A percentile compares a stretch with the other conserved stretches of the same genome.
These are phyloP conservation scores for Ulvella scutata DNA, from an alignment of 139 green algal genomes.

Conservation along the genomic window DNA sequence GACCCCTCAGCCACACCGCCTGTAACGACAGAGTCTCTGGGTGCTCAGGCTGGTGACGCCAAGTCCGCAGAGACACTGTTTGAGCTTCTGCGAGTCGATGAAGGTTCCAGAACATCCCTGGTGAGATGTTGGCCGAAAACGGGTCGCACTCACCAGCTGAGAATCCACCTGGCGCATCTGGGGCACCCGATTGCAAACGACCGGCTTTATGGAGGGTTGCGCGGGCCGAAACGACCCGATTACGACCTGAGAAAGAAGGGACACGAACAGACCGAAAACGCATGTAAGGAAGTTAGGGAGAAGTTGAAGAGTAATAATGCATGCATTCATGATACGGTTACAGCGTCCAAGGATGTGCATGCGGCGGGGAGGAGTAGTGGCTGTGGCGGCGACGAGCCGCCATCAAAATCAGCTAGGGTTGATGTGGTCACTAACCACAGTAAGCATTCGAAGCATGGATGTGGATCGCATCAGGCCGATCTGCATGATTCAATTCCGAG, in stretches of 20 bases:
- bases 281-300: not conserved
- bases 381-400: too few species aligned
- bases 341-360: not conserved
- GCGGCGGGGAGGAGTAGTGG: not conserved
- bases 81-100: not conserved
- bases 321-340: not conserved
- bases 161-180: conserved; percentile 48
- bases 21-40: not conserved
- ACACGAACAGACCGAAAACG: not conserved
- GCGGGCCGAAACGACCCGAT: not conserved
- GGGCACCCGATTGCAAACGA: conserved; percentile 54
- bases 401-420: not conserved
- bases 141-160: conserved; percentile 59
- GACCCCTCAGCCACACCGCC: not conserved
- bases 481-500: too few species aligned
- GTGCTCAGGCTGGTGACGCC: not conserved
- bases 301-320: too few species aligned
- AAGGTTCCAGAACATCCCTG: conserved; percentile 15
- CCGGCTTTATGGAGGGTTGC: not conserved
- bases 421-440: too few species aligned
- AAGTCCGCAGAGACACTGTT: not conserved
- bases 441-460: too few species aligned
- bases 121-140: conserved; percentile 34
- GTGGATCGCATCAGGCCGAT: too few species aligned
- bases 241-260: not conserved